Base-by-base conservation (phyloP, 345 rosid genomes). In the Syzygium grande region DNA sequence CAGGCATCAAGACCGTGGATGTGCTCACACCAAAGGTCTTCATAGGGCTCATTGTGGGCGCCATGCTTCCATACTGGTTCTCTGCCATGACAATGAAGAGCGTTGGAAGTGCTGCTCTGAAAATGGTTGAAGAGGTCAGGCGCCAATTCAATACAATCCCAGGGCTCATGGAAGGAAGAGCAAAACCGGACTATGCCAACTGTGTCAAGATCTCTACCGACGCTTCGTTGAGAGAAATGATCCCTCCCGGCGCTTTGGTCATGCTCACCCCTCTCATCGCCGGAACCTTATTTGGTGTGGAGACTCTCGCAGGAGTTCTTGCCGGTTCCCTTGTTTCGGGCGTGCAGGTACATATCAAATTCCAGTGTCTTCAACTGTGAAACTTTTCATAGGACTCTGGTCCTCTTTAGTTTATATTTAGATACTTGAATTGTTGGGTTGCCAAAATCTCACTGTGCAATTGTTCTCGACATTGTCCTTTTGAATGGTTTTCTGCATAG, bases 31-130 rank as follows among this genome's bases (percentile, higher is more conserved):
- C 98, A 9, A 95, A 94, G 92, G 96, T 92, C 80, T 94, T 95
- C 91, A 92, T 94, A 0, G 96, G 95, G 41, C 90, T 94, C 68
- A 84, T 94, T 14, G 94, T 93, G 7, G 97, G 96, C 29, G 98
- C 98, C 41, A 94, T 94, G 97, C 98, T 95, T 63, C 98, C 95
- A 2, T 95, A 90, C 93, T 92, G 97, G 96, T 94, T 94, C 88
- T 95, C 96, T 1, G 93, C 97, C 88, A 92, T 92, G 96, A 93
- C 96, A 87, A 94, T 95, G 98, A 95, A 95, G 91, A 94, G 96
- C 23, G 96, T 95, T 6, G 98, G 98, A 84, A 95, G 91, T 84
- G 92, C 94, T 51, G 96, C 95, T 23, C 93, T 95, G 52, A 94
- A 95, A 88, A 95, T 95, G 98, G 95, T 95, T 1, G 96, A 95